A percentile compares a stretch with the other conserved stretches of the same genome.
phyloP scores from a whole-genome alignment of 164 flowering plant species.

The Macadamia tetraphylla region DNA sequence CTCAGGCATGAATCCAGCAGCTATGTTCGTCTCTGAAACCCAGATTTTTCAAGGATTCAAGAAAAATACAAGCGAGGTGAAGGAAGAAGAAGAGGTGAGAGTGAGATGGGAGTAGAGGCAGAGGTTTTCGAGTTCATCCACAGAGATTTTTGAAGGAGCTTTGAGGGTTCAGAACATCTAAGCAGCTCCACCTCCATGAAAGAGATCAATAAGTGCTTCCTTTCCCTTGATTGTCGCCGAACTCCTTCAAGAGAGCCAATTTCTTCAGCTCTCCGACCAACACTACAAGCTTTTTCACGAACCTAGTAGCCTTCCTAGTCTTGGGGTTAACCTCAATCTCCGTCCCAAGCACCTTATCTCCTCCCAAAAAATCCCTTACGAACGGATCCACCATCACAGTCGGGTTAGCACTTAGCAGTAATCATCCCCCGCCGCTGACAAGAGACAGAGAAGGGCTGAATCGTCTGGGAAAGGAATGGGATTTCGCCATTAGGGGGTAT shows the following conservation, averaged over 20 bases:
- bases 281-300: slow-evolving; percentile 67
- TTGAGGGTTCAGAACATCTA: neutral
- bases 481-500: too few species aligned
- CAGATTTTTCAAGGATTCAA: neutral
- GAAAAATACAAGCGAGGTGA: neutral
- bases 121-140: neutral
- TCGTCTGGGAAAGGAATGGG: too few species aligned
- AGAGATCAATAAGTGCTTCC: slow-evolving; percentile 2
- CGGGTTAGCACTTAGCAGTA: too few species aligned
- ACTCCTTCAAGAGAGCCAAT: slow-evolving; percentile 59
- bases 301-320: slow-evolving; percentile 80
- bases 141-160: slow-evolving; percentile 2
- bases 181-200: neutral
- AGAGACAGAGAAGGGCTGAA: too few species aligned
- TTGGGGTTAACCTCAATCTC: slow-evolving; percentile 79
- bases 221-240: slow-evolving; percentile 42
- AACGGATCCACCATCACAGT: too few species aligned
- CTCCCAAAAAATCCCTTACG: too few species aligned
- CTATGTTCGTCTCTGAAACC: neutral
- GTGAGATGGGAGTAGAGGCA: too few species aligned
- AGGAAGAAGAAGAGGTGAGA: neutral
- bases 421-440: too few species aligned
- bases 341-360: slow-evolving; percentile 89
- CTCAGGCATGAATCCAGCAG: slow-evolving; percentile 1
- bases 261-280: slow-evolving; percentile 59